Conservation (phyloP, 208 protist species). For the Leishmania major region DNA sequence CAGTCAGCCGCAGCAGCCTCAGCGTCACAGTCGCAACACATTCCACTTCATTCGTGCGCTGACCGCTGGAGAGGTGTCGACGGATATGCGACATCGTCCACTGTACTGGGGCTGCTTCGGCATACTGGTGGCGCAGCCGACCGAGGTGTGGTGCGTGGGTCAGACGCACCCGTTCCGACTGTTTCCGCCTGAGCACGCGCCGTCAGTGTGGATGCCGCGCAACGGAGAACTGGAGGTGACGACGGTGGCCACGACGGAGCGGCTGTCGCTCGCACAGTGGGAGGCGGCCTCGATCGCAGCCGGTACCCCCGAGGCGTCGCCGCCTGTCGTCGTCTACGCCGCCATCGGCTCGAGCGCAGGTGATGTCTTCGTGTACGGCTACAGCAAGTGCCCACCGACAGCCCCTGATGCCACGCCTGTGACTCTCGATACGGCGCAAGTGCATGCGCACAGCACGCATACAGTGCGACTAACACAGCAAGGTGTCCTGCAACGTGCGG, state of each 20-base stretch:
- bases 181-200: constrained; percentile 4
- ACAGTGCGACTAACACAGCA: constrained; percentile 12
- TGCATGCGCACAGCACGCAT: not conserved
- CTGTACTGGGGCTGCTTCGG: constrained; percentile 34
- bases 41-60: constrained; percentile 30
- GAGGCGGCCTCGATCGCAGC: constrained; percentile 7
- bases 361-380: constrained; percentile 30
- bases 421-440: not conserved
- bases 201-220: not conserved
- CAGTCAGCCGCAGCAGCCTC: not conserved
- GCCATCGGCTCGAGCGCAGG: constrained; percentile 20
- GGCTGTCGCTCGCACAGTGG: constrained; percentile 16
- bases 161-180: constrained; percentile 30
- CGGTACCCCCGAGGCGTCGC: not conserved
- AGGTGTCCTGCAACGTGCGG: constrained; percentile 9
- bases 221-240: constrained; percentile 6
- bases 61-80: constrained; percentile 24
- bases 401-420: constrained; percentile 13
- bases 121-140: constrained; percentile 25
- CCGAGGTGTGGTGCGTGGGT: constrained; percentile 36
- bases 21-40: constrained; percentile 7
- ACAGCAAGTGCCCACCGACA: constrained; percentile 7
- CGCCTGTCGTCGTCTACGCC: constrained; percentile 12
- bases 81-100: constrained; percentile 12
- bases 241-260: constrained; percentile 17